phyloP scores from a whole-genome alignment of 2,329 filamentous ascomycete genomes.

The Ambrosiella beaveri region DNA sequence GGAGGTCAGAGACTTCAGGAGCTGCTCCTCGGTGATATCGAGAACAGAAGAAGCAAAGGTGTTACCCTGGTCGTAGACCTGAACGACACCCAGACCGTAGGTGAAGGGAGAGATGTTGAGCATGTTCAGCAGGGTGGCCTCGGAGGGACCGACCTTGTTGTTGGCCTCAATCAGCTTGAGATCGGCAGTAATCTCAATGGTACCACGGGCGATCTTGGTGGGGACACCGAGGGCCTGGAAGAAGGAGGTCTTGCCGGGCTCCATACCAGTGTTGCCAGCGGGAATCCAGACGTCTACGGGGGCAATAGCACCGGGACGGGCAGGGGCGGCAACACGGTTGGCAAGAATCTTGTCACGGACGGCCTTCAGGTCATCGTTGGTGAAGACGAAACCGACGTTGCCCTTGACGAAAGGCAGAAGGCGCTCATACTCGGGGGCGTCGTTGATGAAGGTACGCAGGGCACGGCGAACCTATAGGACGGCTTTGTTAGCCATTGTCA shows the following conservation, averaged over 20 bases:
- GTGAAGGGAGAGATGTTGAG: slow-evolving; percentile 99
- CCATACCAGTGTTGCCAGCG: slow-evolving; percentile 99
- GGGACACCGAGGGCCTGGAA: slow-evolving; percentile 99
- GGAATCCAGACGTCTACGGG: slow-evolving; percentile 87
- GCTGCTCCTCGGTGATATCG: slow-evolving; percentile 88
- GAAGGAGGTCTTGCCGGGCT: slow-evolving; percentile 99
- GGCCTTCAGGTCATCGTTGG: slow-evolving; percentile 84
- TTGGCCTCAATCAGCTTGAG: slow-evolving; percentile 93
- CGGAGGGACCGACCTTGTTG: slow-evolving; percentile 91
- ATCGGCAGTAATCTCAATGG: slow-evolving; percentile 97
- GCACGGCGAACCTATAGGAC: slow-evolving; percentile 67
- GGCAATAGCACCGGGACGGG: slow-evolving; percentile 92
- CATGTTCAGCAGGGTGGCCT: slow-evolving; percentile 98
- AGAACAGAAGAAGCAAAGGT: slow-evolving; percentile 71
- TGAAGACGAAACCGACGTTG: slow-evolving; percentile 99
- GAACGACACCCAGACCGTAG: slow-evolving; percentile 89
- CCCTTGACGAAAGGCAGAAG: slow-evolving; percentile 90
- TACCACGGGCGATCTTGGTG: slow-evolving; percentile 99
- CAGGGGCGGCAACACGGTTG: slow-evolving; percentile 96
- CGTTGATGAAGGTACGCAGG: slow-evolving; percentile 79
- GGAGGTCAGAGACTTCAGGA: slow-evolving; percentile 63
- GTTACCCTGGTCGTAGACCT: slow-evolving; percentile 98
- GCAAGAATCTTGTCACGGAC: slow-evolving; percentile 84
- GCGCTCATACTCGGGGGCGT: slow-evolving; percentile 94
- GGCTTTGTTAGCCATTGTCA: slow-evolving; percentile 1